Evolutionary conservation across 169 alveolate genomes (phyloP).

Genomic region (Perkinsus olseni): DNA sequence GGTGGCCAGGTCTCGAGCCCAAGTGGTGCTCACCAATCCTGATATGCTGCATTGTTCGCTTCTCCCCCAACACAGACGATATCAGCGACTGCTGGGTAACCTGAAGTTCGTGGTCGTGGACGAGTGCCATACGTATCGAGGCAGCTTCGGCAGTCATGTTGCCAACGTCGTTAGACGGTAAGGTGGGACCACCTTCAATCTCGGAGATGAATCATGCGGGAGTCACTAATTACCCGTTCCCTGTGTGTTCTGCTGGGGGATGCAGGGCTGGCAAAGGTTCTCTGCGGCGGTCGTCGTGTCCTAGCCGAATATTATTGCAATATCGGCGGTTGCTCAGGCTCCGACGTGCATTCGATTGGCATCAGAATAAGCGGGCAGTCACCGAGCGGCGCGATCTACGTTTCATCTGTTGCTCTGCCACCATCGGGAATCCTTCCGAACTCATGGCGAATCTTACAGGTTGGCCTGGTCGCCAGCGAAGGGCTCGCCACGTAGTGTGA

Average conservation of each 20-base stretch:
- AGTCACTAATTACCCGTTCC: too few species aligned
- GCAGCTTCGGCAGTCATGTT: constrained; percentile 31
- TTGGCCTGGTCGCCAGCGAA: not conserved
- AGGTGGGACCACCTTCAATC: too few species aligned
- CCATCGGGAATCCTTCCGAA: constrained; percentile 7
- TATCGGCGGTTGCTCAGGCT: not conserved
- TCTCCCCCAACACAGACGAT: not conserved
- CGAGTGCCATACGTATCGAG: constrained; percentile 38
- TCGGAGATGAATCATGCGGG: too few species aligned
- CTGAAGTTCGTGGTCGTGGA: constrained; percentile 26
- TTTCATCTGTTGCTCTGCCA: constrained; percentile 8
- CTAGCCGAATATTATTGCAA: too few species aligned
- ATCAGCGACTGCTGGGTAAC: constrained; percentile 6
- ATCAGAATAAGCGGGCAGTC: not conserved
- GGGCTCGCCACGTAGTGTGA: not conserved
- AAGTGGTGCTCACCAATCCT: constrained; percentile 28
- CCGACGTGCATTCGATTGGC: not conserved
- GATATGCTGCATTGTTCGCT: constrained; percentile 38
- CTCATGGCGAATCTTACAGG: not conserved
- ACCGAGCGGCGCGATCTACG: not conserved
- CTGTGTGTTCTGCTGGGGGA: too few species aligned
- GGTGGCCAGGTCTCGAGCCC: not conserved
- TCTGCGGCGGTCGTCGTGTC: too few species aligned
- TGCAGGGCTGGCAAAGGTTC: too few species aligned
- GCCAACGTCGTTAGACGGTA: constrained; percentile 21